phyloP scores from a whole-genome alignment of 148 eudicot species.

The Chenopodium album region DNA sequence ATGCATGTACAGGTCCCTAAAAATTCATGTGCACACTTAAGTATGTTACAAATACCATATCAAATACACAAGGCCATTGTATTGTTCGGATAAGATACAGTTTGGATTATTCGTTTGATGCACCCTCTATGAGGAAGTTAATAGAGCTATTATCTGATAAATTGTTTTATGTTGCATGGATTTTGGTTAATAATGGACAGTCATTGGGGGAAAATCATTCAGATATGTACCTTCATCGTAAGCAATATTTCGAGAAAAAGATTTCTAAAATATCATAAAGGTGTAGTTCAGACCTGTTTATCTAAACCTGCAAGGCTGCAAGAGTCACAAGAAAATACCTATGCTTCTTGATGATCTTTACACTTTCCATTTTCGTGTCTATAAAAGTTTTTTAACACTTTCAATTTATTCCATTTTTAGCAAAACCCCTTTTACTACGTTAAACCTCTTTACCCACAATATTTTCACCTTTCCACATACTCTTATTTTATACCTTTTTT shows the following conservation, averaged over 20 bases:
- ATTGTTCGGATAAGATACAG: neutral
- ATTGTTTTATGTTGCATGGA: neutral
- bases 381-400: too few species aligned
- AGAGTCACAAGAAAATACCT: too few species aligned
- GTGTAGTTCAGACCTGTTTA: neutral
- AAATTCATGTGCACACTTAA: slow-evolving; percentile 14
- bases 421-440: too few species aligned
- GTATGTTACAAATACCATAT: neutral
- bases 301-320: too few species aligned
- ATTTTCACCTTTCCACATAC: too few species aligned
- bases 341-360: too few species aligned
- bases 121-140: neutral
- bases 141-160: neutral
- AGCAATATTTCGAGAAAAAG: neutral
- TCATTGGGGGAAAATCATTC: neutral
- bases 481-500: too few species aligned
- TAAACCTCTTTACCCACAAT: too few species aligned
- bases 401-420: too few species aligned
- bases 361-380: too few species aligned
- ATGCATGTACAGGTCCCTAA: slow-evolving; percentile 95
- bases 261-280: neutral
- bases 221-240: neutral
- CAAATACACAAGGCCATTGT: neutral
- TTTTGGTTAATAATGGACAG: neutral
- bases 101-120: neutral